A percentile compares a stretch with the other conserved stretches of the same genome.
These are phyloP conservation scores for Phyllosticta citribraziliensis DNA, from an alignment of 2,329 filamentous ascomycete species.

Conservation along the genomic window DNA sequence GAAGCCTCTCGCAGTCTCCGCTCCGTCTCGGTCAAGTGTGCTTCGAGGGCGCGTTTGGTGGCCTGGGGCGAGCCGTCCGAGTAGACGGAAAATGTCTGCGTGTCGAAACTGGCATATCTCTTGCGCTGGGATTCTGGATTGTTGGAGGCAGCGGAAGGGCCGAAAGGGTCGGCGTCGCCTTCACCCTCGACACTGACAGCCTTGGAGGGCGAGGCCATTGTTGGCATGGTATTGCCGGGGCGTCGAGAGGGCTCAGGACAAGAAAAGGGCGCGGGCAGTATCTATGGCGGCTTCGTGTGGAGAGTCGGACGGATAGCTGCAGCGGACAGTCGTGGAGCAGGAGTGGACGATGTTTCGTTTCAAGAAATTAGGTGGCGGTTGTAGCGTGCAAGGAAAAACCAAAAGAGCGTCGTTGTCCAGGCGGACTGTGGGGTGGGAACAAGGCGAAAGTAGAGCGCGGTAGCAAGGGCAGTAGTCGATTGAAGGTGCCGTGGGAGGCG, in stretches of 20 bases:
- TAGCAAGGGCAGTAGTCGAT: background rate
- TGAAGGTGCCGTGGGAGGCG: background rate
- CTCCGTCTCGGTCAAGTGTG: constrained; percentile 86
- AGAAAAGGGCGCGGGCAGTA: background rate
- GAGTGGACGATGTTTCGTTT: constrained; percentile 1
- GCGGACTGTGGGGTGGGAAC: background rate
- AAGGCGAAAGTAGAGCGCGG: constrained; percentile 1
- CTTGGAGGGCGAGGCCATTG: constrained; percentile 30
- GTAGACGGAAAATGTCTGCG: constrained; percentile 66
- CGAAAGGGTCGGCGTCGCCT: constrained; percentile 36
- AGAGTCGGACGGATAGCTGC: constrained; percentile 2
- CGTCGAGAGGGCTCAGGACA: background rate
- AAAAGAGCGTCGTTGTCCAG: constrained; percentile 8
- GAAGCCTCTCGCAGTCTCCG: constrained; percentile 85
- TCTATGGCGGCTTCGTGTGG: background rate
- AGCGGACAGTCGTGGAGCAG: background rate
- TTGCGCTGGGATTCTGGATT: constrained; percentile 37
- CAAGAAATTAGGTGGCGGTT: constrained; percentile 6
- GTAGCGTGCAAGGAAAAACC: constrained; percentile 2
- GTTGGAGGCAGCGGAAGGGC: constrained; percentile 21
- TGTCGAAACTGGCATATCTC: constrained; percentile 76
- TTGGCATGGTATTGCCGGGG: constrained; percentile 27
- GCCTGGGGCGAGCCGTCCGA: constrained; percentile 72
- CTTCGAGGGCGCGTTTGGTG: constrained; percentile 78
- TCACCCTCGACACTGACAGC: constrained; percentile 30